phyloP scores from a whole-genome alignment of 352 stramenopile species.

The Pythium pyrilobum region DNA sequence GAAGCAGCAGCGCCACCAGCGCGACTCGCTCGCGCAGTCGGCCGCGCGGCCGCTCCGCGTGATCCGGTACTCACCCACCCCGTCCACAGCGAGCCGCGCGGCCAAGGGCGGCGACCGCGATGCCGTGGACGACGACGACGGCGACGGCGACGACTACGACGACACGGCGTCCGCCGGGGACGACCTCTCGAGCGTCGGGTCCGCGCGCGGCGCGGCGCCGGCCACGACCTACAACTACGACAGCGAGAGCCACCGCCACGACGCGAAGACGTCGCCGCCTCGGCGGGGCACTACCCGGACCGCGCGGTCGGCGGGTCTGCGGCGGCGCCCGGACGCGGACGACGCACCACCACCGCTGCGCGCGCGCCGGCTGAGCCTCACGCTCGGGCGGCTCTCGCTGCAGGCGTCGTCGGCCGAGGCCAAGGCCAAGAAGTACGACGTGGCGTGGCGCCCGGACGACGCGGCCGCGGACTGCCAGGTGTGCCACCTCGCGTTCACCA shows the following conservation, averaged over 20 bases:
- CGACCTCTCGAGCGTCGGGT: constrained; percentile 7
- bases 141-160: constrained; percentile 12
- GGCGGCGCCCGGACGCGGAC: not conserved
- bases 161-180: not conserved
- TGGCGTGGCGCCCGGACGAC: constrained; percentile 58
- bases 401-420: constrained; percentile 18
- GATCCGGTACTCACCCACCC: constrained; percentile 15
- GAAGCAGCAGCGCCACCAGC: constrained; percentile 17
- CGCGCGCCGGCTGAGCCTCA: constrained; percentile 16
- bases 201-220: constrained; percentile 2
- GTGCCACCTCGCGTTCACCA: constrained; percentile 69
- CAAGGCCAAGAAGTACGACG: constrained; percentile 58
- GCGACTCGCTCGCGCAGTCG: not conserved
- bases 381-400: constrained; percentile 18
- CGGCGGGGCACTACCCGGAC: no score
- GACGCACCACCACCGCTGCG: not conserved
- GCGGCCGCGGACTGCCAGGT: constrained; percentile 58
- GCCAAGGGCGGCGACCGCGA: not conserved
- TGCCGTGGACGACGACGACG: not conserved
- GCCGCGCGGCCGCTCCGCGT: constrained; percentile 13
- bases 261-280: not conserved
- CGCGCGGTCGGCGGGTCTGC: no score
- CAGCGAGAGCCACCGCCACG: not conserved
- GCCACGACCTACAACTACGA: constrained; percentile 9
- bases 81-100: not conserved